phyloP scores from a whole-genome alignment of 257 asterid genomes.

The Parsonsia alboflavescens region DNA sequence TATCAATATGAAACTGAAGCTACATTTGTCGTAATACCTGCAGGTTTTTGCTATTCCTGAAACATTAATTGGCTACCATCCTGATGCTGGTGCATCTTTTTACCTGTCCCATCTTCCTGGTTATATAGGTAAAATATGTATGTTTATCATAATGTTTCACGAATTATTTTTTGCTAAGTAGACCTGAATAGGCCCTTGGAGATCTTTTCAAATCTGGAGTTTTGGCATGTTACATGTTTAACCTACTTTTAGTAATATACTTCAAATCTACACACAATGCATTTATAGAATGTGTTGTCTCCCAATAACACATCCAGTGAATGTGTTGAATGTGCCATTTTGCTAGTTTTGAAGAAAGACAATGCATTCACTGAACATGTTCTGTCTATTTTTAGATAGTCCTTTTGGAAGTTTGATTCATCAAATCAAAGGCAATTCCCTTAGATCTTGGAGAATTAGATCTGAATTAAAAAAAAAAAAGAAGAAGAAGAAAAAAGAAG shows the following conservation, averaged over 20 bases:
- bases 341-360: too few relatives aligned
- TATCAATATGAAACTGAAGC: background rate
- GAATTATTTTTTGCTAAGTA: background rate
- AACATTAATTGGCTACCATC: conserved; percentile 91
- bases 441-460: too few relatives aligned
- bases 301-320: background rate
- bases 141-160: background rate
- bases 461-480: too few relatives aligned
- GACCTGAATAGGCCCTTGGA: background rate
- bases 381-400: too few relatives aligned
- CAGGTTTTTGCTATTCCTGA: conserved; percentile 96
- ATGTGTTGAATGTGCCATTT: too few relatives aligned
- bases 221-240: background rate
- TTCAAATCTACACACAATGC: background rate
- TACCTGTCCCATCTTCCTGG: conserved; percentile 94
- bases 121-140: conserved; percentile 48
- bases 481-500: too few relatives aligned
- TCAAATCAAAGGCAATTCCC: too few relatives aligned
- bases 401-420: background rate
- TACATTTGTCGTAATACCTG: conserved; percentile 10
- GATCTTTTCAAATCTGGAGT: background rate
- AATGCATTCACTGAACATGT: too few relatives aligned
- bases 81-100: conserved; percentile 98
- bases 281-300: background rate
- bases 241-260: background rate